These are phyloP conservation scores for Choiromyces venosus DNA, from an alignment of 495 filamentous ascomycete species.

Conservation along the genomic window DNA sequence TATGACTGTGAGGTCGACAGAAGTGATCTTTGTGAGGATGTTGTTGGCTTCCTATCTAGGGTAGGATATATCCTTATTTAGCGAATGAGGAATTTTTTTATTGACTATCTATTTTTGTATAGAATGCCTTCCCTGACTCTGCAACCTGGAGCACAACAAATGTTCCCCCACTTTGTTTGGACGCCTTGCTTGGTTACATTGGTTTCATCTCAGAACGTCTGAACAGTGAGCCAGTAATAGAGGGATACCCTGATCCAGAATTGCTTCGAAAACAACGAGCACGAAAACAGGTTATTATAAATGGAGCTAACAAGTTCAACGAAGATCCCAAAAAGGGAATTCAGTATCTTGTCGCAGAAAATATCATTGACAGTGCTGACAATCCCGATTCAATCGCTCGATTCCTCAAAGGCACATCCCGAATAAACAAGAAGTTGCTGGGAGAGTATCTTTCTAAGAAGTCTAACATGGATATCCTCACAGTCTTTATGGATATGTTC, in stretches of 20 bases:
- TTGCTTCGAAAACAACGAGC: constrained; percentile 62
- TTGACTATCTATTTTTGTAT: constrained; percentile 12
- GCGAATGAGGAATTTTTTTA: constrained; percentile 5
- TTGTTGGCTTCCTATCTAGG: constrained; percentile 83
- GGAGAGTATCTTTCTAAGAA: constrained; percentile 91
- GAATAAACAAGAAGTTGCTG: constrained; percentile 82
- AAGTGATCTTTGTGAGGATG: constrained; percentile 86
- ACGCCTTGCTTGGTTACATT: constrained; percentile 82
- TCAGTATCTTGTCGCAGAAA: constrained; percentile 73
- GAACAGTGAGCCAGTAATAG: constrained; percentile 58
- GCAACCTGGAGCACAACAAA: constrained; percentile 99
- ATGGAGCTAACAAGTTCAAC: constrained; percentile 88
- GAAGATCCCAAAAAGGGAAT: constrained; percentile 87
- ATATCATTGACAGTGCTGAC: constrained; percentile 69
- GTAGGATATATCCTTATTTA: constrained; percentile 14
- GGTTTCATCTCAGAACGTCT: constrained; percentile 85
- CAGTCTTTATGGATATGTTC: constrained; percentile 75
- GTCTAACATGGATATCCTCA: constrained; percentile 71
- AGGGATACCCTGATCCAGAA: constrained; percentile 62
- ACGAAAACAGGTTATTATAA: constrained; percentile 81
- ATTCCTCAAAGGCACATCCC: constrained; percentile 77
- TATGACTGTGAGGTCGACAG: constrained; percentile 96
- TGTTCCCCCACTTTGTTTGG: constrained; percentile 89
- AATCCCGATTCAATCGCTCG: constrained; percentile 67
- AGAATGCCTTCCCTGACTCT: constrained; percentile 91